Evolutionary conservation across 306 rosid genomes (phyloP), one percentile per base, ranked within the genome.

Genomic region (Ammopiptanthus mongolicus): DNA sequence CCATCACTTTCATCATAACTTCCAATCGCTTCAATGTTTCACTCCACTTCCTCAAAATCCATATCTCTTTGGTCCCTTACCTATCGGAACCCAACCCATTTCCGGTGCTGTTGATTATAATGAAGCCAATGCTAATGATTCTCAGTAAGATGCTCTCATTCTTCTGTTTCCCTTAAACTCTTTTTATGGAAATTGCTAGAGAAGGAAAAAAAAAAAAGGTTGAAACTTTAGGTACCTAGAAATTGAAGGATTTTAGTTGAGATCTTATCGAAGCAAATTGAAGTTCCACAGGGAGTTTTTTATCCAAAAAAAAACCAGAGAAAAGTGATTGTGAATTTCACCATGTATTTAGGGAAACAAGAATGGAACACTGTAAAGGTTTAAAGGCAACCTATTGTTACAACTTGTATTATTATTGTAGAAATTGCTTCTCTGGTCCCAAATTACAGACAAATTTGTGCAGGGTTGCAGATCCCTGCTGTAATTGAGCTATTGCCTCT

Each of bases 321-420:
- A 73, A 42, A 15, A 19, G 47, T 73, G 58, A 36, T 21, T 62
- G 37, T 64, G 72, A 78, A 17, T 70, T 70, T 19, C 59, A 60
- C 28, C 29, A 17, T 48, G 55, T 15, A 50, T 21, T 36, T 33
- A 15, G 41, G 58, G 71, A 56, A 25, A 65, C 46, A 17, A 22
- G 17, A 59, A n/a, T 78, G 53, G 63, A 28, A 14, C 22, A 78
- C 21, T 55, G 10, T 25, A 57, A 47, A 61, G 33, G 3, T 48
- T 55, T 76, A 33, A 47, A 15, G 39, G 22, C 6, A 59, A 50
- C 65, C 51, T 69, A 7, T 22, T 12, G 37, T 39, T 68, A 60
- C 12, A 6, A 36, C 48, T 25, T 46, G 41, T 33, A 47, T 59
- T 46, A 22, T 47, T 69, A 23, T 48, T 36, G 28, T 6, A 69